Base-by-base conservation (phyloP, 2,329 filamentous ascomycete species). In the Scopulariopsis brevicaulis region DNA sequence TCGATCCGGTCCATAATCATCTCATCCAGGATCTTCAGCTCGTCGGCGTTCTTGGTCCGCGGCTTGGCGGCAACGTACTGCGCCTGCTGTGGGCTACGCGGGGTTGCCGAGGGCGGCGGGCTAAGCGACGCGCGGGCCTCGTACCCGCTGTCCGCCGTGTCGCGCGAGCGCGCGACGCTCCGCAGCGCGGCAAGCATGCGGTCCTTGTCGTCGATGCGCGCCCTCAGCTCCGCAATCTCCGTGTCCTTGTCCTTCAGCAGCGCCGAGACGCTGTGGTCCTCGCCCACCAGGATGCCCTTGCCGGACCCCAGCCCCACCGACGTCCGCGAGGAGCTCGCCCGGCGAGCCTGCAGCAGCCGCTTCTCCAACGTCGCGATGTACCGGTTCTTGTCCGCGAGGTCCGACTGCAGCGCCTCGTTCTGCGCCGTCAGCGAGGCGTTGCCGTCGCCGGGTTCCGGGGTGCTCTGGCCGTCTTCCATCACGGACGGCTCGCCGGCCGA, bases 321-420 rank as follows among this genome's bases (percentile, higher is more conserved):
- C 12, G 93, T 84, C 20, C 93, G 85, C 8, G 90, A 93, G 58
- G 96, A 91, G 71, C 92, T 96, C 0, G 91, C 90, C 54, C 93
- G 81, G 48, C 94, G 82, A 43, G 94, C 94, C 67, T 99, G 94
- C 37, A 97, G 77, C 1, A 99, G 77, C 28, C 94, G 84, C 71
- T 95, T 95, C 74, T 99, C 94, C 14, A 99, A 74, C 0, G 94
- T 97, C 32, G 88, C 82, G 64, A 97, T 97, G 70, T 99, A 99
- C 35, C 94, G 87, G 65, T 94, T 97, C 75, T 96, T 96, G 73
- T 99, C 94, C n/a, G 82, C 83, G 53, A 99, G 80, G 69, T 99
- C 94, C n/a, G 91, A 84, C 70, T 96, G 94, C 54, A 99, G 74
- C n/a, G 95, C 89, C 55, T 86, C 84, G 64, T 96, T 91, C 68